These are phyloP conservation scores for Melampsora americana DNA, from an alignment of 1,284 basidiomycete species.

Conservation along the genomic window DNA sequence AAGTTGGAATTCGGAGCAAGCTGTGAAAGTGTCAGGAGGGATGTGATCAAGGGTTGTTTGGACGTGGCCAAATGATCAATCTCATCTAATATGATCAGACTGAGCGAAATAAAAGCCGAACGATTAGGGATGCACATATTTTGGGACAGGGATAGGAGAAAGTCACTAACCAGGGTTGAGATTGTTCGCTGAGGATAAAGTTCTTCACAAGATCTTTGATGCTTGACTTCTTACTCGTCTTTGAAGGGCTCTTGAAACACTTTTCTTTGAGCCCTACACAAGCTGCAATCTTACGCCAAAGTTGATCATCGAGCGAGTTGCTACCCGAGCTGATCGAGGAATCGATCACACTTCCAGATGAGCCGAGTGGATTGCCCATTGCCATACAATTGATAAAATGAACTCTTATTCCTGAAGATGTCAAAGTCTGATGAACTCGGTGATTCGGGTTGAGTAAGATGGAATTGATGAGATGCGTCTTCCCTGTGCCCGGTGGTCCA, in stretches of 20 bases:
- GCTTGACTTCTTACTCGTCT: slow-evolving; percentile 1
- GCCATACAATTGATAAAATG: slow-evolving; percentile 56
- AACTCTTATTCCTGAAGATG: slow-evolving; percentile 46
- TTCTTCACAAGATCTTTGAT: slow-evolving; percentile 23
- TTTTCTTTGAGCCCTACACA: slow-evolving; percentile 9
- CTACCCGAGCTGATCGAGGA: not conserved
- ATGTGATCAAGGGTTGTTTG: slow-evolving; percentile 53
- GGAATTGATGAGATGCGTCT: slow-evolving; percentile 55
- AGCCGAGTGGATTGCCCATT: slow-evolving; percentile 48
- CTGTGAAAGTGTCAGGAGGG: slow-evolving; percentile 50
- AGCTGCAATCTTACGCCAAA: slow-evolving; percentile 26
- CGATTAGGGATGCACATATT: no score
- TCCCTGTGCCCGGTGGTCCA: slow-evolving; percentile 57
- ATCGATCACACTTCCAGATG: slow-evolving; percentile 44
- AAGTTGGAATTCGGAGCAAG: slow-evolving; percentile 47
- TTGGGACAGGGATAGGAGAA: slow-evolving; percentile 16
- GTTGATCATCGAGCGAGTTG: slow-evolving; percentile 35
- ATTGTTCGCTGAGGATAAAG: slow-evolving; percentile 21
- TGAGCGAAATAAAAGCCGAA: slow-evolving; percentile 44
- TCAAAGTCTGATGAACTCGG: slow-evolving; percentile 21
- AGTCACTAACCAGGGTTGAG: not conserved
- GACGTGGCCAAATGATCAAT: slow-evolving; percentile 55
- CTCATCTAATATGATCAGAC: slow-evolving; percentile 57
- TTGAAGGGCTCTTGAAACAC: not conserved
- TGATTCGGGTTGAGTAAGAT: slow-evolving; percentile 51